These are phyloP conservation scores for Penstemon barbatus DNA, from an alignment of 257 asterid species.

Conservation along the genomic window DNA sequence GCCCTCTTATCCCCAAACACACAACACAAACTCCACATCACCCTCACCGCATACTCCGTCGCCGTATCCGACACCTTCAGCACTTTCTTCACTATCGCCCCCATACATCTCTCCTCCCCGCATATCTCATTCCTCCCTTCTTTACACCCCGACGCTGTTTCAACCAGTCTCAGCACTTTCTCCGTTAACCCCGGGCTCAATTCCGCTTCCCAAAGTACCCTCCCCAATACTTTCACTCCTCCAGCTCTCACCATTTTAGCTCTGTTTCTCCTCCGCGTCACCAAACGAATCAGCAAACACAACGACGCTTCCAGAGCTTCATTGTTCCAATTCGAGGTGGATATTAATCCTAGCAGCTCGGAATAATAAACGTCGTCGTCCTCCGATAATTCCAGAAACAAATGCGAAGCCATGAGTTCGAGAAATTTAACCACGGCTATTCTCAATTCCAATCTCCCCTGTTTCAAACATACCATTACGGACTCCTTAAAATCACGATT, in stretches of 20 bases:
- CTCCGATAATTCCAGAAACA: constrained; percentile 36
- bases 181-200: constrained; percentile 41
- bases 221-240: constrained; percentile 46
- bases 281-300: constrained; percentile 43
- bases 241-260: constrained; percentile 49
- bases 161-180: constrained; percentile 55
- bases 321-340: constrained; percentile 30
- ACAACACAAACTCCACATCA: constrained; percentile 78
- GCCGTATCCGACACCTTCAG: constrained; percentile 64
- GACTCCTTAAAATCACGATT: constrained; percentile 29
- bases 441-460: constrained; percentile 43
- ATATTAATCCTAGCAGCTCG: constrained; percentile 43
- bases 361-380: constrained; percentile 44
- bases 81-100: constrained; percentile 55
- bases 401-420: constrained; percentile 31
- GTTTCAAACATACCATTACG: constrained; percentile 30
- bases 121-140: constrained; percentile 70
- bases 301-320: constrained; percentile 46
- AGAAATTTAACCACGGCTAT: constrained; percentile 40
- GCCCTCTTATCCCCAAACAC: constrained; percentile 63
- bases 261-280: constrained; percentile 40
- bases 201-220: constrained; percentile 49
- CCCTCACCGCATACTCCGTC: constrained; percentile 74
- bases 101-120: constrained; percentile 42
- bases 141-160: constrained; percentile 49